phyloP scores from a whole-genome alignment of 1,284 basidiomycete genomes.

The Leucoagaricus sp. region DNA sequence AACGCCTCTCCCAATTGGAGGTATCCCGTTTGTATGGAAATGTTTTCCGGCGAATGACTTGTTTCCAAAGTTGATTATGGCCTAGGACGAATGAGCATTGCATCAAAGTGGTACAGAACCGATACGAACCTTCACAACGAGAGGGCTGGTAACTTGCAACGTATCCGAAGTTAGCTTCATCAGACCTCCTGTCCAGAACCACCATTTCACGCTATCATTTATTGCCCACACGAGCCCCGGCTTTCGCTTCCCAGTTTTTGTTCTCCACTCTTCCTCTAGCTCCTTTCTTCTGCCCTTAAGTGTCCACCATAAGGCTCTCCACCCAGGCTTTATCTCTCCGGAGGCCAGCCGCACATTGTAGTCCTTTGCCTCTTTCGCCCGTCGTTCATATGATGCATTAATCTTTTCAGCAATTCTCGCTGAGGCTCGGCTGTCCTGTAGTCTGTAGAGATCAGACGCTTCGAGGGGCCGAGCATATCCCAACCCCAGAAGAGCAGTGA shows the following conservation, averaged over 20 bases:
- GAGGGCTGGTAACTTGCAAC: conserved; percentile 72
- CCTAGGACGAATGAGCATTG: conserved; percentile 35
- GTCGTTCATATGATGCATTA: conserved; percentile 62
- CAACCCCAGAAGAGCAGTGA: conserved; percentile 58
- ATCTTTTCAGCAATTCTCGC: conserved; percentile 65
- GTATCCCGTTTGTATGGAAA: conserved; percentile 43
- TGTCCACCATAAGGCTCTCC: conserved; percentile 61
- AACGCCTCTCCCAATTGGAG: conserved; percentile 70
- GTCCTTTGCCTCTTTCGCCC: conserved; percentile 57
- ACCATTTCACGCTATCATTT: conserved; percentile 80
- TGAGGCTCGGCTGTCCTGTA: conserved; percentile 65
- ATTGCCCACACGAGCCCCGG: conserved; percentile 77
- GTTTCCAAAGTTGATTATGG: conserved; percentile 76
- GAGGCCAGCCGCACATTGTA: conserved; percentile 71
- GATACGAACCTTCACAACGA: conserved; percentile 66
- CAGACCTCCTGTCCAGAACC: conserved; percentile 81
- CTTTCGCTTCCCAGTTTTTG: conserved; percentile 60
- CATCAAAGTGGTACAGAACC: not conserved
- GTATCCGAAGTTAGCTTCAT: conserved; percentile 78
- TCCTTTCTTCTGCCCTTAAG: conserved; percentile 51
- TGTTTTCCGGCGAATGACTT: conserved; percentile 62
- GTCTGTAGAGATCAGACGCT: conserved; percentile 82
- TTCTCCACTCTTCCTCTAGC: conserved; percentile 65
- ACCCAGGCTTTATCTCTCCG: conserved; percentile 64
- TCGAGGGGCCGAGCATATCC: conserved; percentile 83